Base-by-base conservation (phyloP, 768 basidiomycete species). In the Hydnomerulius pinastri region DNA sequence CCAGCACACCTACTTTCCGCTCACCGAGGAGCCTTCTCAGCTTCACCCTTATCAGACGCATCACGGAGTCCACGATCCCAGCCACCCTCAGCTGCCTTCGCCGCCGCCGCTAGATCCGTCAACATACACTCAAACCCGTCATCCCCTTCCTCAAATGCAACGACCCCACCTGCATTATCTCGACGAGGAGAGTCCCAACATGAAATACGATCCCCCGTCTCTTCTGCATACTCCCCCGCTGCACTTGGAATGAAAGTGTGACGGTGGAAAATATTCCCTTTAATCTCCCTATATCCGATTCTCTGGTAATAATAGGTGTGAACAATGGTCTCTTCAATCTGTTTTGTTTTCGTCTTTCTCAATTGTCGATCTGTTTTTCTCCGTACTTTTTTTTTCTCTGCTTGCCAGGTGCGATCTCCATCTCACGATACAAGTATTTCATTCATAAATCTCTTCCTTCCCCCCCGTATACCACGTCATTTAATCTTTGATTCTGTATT, bases 201-300 rank as follows among this genome's bases (percentile, higher is more conserved):
- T 60, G 73, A 76, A 72, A 70, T 75, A 73, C 72, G 74, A 71
- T 66, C 72, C 61, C 47, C 74, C 63, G 73, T 71, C 62, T 51
- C 71, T 69, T 62, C 76, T 49, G 43, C 62, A 54, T 75, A 77
- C 74, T 43, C 77, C 71, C 25, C 76, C 70, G 60, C 73, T 73
- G 67, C 71, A 58, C 62, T 76, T 72, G 77, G 77, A 74, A 75
- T 79, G 76, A 77, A 73, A 56, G 77, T 71, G 6, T 75, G 32
- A 50, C 27, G 10, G 39, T 4, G 42, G 43, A 41, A 50, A 47
- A 51, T 27, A 23, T 55, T 18, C 25, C 27, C 25, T 29, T 48
- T 57, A 56, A 51, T 57, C 36, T 49, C 50, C 41, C 6, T 68
- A 60, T 68, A 66, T 59, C 66, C 58, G 32, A 56, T 23, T 46